These are phyloP conservation scores for Calamus simplicifolius DNA, from an alignment of 176 grass and related monocot genomes.

Conservation along the genomic window DNA sequence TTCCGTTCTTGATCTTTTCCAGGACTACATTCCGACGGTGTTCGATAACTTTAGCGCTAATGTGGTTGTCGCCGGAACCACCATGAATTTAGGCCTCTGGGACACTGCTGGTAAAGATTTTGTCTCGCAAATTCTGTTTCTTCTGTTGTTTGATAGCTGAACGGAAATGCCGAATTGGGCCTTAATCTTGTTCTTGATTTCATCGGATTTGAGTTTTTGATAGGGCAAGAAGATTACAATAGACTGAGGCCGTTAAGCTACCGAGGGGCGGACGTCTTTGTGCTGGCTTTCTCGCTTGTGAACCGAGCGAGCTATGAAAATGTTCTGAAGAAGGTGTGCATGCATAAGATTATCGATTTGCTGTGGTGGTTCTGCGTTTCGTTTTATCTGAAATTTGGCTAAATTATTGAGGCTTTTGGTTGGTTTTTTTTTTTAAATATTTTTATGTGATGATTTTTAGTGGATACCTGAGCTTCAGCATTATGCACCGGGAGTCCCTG, in stretches of 20 bases:
- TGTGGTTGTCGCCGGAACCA: slow-evolving; percentile 8
- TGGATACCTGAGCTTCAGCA: slow-evolving; percentile 90
- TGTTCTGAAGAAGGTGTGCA: slow-evolving; percentile 74
- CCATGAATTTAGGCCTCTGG: slow-evolving; percentile 14
- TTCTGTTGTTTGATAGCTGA: too few relatives aligned
- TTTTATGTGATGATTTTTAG: slow-evolving; percentile 16
- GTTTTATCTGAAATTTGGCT: too few relatives aligned
- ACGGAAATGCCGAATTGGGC: too few relatives aligned
- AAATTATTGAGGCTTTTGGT: too few relatives aligned
- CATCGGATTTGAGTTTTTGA: background rate
- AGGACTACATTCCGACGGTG: slow-evolving; percentile 22
- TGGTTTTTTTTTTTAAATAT: too few relatives aligned
- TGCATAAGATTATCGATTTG: too few relatives aligned
- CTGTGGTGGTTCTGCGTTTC: too few relatives aligned
- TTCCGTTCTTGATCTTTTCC: background rate
- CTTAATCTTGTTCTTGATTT: too few relatives aligned
- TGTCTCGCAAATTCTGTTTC: too few relatives aligned
- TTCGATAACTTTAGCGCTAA: slow-evolving; percentile 20
- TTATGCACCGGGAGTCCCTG: slow-evolving; percentile 78
- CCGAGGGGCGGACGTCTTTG: slow-evolving; percentile 77
- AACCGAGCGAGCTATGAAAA: slow-evolving; percentile 93
- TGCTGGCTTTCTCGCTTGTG: slow-evolving; percentile 90
- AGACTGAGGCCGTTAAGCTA: slow-evolving; percentile 85
- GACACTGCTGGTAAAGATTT: slow-evolving; percentile 13
- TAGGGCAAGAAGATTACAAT: slow-evolving; percentile 96